Evolutionary conservation across 1,139 yeast species (phyloP).

Genomic region (Blastobotrys aristatus): DNA sequence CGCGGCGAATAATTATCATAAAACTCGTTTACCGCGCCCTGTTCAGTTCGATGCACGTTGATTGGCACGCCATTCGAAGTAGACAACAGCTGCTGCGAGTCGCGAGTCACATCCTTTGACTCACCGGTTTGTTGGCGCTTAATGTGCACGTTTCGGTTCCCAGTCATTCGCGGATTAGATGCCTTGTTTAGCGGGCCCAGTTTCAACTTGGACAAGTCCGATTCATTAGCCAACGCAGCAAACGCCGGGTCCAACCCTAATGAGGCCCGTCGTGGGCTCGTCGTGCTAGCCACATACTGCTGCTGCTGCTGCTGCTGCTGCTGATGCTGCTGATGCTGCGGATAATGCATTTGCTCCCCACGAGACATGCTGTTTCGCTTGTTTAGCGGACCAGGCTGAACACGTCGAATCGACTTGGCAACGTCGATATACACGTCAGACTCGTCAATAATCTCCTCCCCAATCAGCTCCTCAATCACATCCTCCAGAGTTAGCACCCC

Average conservation of each 20-base stretch:
- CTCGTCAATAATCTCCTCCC: slow-evolving; percentile 96
- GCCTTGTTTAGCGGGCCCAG: slow-evolving; percentile 59
- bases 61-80: slow-evolving; percentile 13
- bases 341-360: neutral
- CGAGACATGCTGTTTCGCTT: slow-evolving; percentile 41
- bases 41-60: slow-evolving; percentile 46
- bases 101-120: neutral
- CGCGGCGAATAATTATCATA: slow-evolving; percentile 12
- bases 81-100: slow-evolving; percentile 4
- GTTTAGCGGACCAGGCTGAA: slow-evolving; percentile 79
- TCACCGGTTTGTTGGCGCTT: slow-evolving; percentile 21
- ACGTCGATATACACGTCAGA: slow-evolving; percentile 93
- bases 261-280: slow-evolving; percentile 18
- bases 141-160: slow-evolving; percentile 47
- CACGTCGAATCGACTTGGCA: slow-evolving; percentile 70
- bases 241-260: slow-evolving; percentile 25
- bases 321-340: neutral
- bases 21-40: slow-evolving; percentile 40
- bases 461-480: slow-evolving; percentile 94
- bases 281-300: neutral
- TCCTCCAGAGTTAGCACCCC: slow-evolving; percentile 95
- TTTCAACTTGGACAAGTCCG: slow-evolving; percentile 23
- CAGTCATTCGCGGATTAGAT: slow-evolving; percentile 71
- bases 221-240: slow-evolving; percentile 17
- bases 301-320: neutral